Evolutionary conservation across 345 rosid species (phyloP), one percentile per base, ranked within the genome.

Genomic region (Mercurialis annua): DNA sequence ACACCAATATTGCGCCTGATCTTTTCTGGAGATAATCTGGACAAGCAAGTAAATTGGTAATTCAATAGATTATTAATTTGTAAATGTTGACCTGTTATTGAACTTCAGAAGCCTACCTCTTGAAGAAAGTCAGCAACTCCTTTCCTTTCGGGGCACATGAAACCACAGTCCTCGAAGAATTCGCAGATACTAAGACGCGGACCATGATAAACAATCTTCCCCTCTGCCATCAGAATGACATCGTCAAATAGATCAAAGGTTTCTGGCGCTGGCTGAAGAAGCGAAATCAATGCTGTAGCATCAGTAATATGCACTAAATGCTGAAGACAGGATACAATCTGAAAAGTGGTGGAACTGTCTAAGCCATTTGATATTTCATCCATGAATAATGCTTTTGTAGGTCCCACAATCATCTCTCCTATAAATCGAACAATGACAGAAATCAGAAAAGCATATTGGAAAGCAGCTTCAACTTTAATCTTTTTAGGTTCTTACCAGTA

Each of bases 321-420:
- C 81, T 81, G 83, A 55, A 88, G 75, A 64, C 85, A 86, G 15
- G 82, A 60, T 53, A 80, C 78, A 40, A 88, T 76, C 81, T 86
- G 95, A 72, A 64, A 83, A 14, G 89, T 76, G n/a, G 91, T 86
- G 1, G 89, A 88, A 63, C 88, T 88, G 67, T 88, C 95, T 42
- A 86, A 73, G 11, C 91, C 95, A 15, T 82, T 84, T 7, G 89
- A 78, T 68, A 88, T 84, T 72, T 86, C 89, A 54, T 86, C 95
- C 95, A 88, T 84, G 63, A 88, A 83, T 7, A 88, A 23, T 33
- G 91, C 82, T 76, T 79, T 84, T 23, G 73, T 77, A 12, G 95
- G 88, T 14, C 91, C 89, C 9, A 88, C 88, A 48, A 83, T 77
- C 86, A 88, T 84, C 78, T 88, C 95, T 36, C 84, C 95, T 84